Conservation (phyloP, 192 early-diverging fungal genomes). For the Coemansia sp. region DNA sequence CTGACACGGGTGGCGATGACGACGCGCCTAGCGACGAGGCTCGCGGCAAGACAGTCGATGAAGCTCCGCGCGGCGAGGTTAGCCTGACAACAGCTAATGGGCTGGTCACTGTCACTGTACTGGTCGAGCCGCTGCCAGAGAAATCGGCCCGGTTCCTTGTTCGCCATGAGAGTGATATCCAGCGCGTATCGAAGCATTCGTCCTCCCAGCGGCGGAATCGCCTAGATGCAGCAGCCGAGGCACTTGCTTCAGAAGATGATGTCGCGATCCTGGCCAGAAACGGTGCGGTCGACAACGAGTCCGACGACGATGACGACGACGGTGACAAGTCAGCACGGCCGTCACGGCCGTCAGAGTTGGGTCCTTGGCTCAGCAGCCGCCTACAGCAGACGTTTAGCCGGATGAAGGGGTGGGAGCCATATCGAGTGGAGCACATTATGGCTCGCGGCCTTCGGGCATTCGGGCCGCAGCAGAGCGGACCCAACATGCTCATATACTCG, state of each 20-base stretch:
- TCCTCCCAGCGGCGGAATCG: conserved; percentile 30
- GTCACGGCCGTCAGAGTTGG: conserved; percentile 34
- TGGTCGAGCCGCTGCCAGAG: conserved; percentile 40
- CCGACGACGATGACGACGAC: conserved; percentile 11
- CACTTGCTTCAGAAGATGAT: conserved; percentile 8
- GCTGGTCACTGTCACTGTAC: conserved; percentile 33
- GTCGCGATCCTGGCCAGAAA: background rate
- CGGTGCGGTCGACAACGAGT: conserved; percentile 2
- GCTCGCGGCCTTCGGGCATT: conserved; percentile 22
- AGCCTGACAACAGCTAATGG: conserved; percentile 42
- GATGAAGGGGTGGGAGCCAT: conserved; percentile 47
- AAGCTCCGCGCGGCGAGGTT: conserved; percentile 31
- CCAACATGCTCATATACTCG: conserved; percentile 44
- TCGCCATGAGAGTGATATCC: conserved; percentile 37
- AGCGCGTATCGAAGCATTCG: conserved; percentile 18
- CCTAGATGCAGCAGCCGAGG: conserved; percentile 24
- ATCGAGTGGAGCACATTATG: conserved; percentile 28
- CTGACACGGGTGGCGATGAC: too few relatives aligned
- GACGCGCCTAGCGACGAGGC: background rate
- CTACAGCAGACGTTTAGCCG: conserved; percentile 26
- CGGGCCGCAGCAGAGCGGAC: conserved; percentile 28
- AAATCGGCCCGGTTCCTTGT: conserved; percentile 28
- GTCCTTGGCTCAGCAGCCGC: conserved; percentile 34
- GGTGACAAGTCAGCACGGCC: conserved; percentile 14
- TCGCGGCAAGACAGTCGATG: conserved; percentile 9